Conservation (phyloP, 2,329 filamentous ascomycete species). For the Alternaria sp. region DNA sequence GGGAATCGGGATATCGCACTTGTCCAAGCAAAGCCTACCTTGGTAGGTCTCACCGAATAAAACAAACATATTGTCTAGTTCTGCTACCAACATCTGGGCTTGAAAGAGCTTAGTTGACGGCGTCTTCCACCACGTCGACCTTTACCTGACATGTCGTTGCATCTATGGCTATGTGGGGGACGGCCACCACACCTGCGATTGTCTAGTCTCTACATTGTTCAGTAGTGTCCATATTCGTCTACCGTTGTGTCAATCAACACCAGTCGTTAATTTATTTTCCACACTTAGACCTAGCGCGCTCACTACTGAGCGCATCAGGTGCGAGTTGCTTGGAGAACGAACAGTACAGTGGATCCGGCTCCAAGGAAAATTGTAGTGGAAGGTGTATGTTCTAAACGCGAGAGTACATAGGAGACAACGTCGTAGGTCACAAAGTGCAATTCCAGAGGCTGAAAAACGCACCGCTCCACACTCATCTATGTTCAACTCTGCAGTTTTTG, state of each 20-base stretch:
- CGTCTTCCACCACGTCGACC: not conserved
- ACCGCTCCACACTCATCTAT: not conserved
- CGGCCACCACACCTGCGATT: not conserved
- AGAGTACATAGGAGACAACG: not conserved
- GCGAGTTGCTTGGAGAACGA: not conserved
- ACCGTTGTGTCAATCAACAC: not conserved
- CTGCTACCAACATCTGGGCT: not conserved
- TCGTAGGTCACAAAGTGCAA: not conserved
- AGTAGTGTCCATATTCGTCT: not conserved
- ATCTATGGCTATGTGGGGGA: not conserved
- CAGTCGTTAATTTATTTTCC: not conserved
- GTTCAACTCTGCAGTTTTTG: not conserved
- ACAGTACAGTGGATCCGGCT: not conserved
- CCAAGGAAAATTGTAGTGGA: not conserved
- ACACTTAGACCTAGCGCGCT: not conserved
- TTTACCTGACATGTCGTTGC: not conserved
- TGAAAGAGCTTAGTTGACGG: too few relatives aligned
- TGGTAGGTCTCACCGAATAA: not conserved
- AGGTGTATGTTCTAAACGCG: not conserved
- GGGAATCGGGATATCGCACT: not conserved
- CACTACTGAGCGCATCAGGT: not conserved
- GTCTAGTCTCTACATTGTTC: not conserved
- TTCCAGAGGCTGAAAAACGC: not conserved
- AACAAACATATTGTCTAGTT: not conserved
- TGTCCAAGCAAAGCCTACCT: not conserved